Percentiles rank a stretch among this genome's conserved stretches.
phyloP scores from a whole-genome alignment of 2,329 filamentous ascomycete species.

The Rhinocladiella mackenziei region DNA sequence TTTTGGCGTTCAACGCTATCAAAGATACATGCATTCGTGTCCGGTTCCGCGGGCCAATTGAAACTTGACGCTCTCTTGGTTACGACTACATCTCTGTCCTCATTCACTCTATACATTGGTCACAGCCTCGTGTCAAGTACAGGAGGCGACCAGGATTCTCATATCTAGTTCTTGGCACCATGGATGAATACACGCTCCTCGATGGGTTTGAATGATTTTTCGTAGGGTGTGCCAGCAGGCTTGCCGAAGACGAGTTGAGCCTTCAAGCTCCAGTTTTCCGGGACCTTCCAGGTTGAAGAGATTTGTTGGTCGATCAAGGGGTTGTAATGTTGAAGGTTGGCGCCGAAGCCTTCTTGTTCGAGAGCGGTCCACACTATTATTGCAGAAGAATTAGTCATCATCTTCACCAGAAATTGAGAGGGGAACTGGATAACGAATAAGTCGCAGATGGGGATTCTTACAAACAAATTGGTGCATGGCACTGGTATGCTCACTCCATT shows the following conservation, averaged over 20 bases:
- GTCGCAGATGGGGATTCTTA: conserved; percentile 7
- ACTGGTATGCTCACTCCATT: conserved; percentile 70
- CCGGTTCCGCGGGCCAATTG: too few species aligned
- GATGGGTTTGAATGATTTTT: conserved; percentile 24
- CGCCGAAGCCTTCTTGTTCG: conserved; percentile 77
- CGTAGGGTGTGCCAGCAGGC: conserved; percentile 13
- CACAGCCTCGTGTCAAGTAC: too few species aligned
- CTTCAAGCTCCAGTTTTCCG: conserved; percentile 68
- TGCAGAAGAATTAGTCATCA: not conserved
- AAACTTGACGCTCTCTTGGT: too few species aligned
- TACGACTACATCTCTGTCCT: too few species aligned
- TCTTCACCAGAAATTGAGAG: not conserved
- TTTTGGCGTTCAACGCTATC: too few species aligned
- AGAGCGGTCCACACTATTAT: conserved; percentile 70
- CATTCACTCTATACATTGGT: too few species aligned
- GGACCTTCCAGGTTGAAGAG: conserved; percentile 64
- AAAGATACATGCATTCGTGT: too few species aligned
- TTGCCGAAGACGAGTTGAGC: conserved; percentile 79
- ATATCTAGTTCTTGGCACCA: conserved; percentile 14
- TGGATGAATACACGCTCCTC: conserved; percentile 23
- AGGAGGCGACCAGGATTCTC: too few species aligned
- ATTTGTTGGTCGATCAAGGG: conserved; percentile 75
- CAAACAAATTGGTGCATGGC: conserved; percentile 61
- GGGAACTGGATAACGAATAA: not conserved
- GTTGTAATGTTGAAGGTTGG: conserved; percentile 92